phyloP scores from a whole-genome alignment of 129 eudicot genomes.

The Flaveria linearis region DNA sequence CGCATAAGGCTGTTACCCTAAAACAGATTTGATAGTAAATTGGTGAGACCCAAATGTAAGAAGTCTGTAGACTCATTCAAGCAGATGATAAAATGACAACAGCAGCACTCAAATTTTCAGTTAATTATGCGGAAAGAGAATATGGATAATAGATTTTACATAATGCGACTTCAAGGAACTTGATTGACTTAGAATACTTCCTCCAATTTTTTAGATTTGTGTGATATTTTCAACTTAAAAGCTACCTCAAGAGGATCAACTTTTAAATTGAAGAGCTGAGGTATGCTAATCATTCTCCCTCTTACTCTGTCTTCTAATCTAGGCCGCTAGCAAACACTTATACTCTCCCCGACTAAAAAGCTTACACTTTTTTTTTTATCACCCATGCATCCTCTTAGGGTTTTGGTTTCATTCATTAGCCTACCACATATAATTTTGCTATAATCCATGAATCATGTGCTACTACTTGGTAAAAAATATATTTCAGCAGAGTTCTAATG shows the following conservation, averaged over 20 bases:
- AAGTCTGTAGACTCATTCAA: slow-evolving; percentile 24
- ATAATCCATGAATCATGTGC: no score
- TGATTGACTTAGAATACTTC: neutral
- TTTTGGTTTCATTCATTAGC: no score
- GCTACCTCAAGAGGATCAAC: slow-evolving; percentile 2
- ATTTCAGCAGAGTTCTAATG: no score
- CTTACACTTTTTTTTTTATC: no score
- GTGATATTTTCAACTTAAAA: neutral
- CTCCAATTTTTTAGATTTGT: neutral
- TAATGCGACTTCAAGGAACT: neutral
- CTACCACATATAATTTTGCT: no score
- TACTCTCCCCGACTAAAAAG: no score
- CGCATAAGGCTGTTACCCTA: slow-evolving; percentile 99
- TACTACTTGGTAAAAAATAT: no score
- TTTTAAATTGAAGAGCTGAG: neutral
- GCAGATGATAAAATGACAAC: slow-evolving; percentile 5
- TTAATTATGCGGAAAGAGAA: neutral
- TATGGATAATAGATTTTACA: slow-evolving; percentile 6
- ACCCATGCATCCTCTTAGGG: no score
- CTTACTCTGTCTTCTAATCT: no score
- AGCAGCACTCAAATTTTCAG: neutral
- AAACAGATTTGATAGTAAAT: slow-evolving; percentile 25
- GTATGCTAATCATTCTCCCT: no score
- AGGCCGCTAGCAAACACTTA: no score
- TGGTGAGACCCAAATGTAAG: slow-evolving; percentile 29